phyloP scores from a whole-genome alignment of 768 basidiomycete species.

The Glaciozyma antarctica region DNA sequence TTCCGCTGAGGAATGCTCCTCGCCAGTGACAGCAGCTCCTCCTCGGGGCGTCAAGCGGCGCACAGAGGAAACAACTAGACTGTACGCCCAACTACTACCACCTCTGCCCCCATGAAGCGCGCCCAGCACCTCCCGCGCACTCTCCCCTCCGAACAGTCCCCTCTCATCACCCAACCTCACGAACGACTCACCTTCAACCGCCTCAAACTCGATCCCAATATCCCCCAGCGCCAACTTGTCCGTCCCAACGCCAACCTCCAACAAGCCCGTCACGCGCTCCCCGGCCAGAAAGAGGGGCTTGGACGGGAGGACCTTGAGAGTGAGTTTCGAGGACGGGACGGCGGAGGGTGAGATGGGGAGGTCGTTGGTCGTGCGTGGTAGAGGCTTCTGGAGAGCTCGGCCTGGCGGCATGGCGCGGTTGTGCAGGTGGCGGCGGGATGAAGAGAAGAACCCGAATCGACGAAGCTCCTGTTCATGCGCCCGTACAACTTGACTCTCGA shows the following conservation, averaged over 20 bases:
- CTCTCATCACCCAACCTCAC: neutral
- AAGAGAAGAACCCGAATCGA: neutral
- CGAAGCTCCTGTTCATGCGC: no score
- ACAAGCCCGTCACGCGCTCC: constrained; percentile 17
- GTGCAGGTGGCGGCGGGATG: neutral
- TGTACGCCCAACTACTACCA: no score
- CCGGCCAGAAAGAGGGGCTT: constrained; percentile 24
- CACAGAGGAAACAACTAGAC: no score
- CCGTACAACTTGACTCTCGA: no score
- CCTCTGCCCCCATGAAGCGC: neutral
- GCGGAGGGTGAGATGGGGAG: neutral
- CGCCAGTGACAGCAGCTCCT: neutral
- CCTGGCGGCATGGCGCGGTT: neutral
- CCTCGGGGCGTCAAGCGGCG: neutral
- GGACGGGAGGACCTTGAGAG: neutral
- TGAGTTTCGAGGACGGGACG: neutral
- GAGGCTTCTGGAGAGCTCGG: neutral
- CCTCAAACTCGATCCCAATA: constrained; percentile 27
- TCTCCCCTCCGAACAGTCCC: neutral
- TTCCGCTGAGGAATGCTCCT: neutral
- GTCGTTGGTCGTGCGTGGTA: neutral
- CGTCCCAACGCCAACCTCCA: constrained; percentile 24
- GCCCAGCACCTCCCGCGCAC: neutral
- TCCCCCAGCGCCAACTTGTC: constrained; percentile 27
- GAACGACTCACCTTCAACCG: constrained; percentile 27